Evolutionary conservation across 257 asterid genomes (phyloP), one percentile per base, ranked within the genome.

Genomic region (Plantago ovata): DNA sequence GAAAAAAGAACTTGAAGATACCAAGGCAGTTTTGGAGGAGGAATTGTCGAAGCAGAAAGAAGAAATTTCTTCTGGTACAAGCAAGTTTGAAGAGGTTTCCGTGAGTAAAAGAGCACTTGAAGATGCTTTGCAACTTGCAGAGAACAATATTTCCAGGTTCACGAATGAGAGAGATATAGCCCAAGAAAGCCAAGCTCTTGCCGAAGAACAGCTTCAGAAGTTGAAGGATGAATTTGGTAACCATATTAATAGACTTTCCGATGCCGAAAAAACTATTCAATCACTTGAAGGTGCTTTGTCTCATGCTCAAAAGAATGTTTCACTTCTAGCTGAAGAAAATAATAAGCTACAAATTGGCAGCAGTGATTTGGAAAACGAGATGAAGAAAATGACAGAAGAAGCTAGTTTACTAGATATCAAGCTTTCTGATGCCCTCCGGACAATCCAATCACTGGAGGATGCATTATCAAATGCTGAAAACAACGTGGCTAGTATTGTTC

Each of bases 241-340:
- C 66, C 73, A 77, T 53, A 68, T 68, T 42, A 66, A 61, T 49
- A 78, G 71, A 73, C 87, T 84, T 68, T 67, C 72, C 13, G 88
- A 76, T 72, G 85, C 91, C 48, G 75, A 84, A 9, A 81, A 71
- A 61, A 81, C 71, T 67, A 84, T 83, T 71, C 83, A 60, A 60
- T 77, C 89, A 73, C 97, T 89, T 60, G 94, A 93, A 81, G 84
- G 76, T 65, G 82, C 85, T 68, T 68, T 89, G 54, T 77, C 81
- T 61, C 69, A 79, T 66, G 79, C 88, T 53, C 81, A 89, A 59
- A 74, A 72, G 66, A 75, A 80, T 65, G 55, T 79, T 15, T 73
- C 85, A 50, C 51, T 68, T 43, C 83, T 91, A 62, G 60, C 87
- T 59, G 96, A 81, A 69, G 95, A 81, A 73, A 78, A 75, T 63